Base-by-base conservation (phyloP, 2,329 filamentous ascomycete species). In the Aspergillus novofumigatus region DNA sequence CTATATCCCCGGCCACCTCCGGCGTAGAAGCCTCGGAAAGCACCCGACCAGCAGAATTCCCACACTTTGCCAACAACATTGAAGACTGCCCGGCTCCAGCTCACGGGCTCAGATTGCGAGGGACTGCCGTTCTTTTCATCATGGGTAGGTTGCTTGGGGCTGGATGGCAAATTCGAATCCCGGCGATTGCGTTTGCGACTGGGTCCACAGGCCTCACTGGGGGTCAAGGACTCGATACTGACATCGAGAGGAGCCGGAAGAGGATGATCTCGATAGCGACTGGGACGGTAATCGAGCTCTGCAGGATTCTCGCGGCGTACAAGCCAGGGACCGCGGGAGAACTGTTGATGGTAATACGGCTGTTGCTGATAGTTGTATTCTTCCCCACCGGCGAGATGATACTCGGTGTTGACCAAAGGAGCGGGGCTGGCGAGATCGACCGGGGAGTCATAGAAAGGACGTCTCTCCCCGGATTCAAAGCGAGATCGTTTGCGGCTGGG, bases 21-120 rank as follows among this genome's bases (percentile, higher is more conserved):
- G 11, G 92, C 91, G 60, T 92, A 87, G 72, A 97, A 97, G 0
- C 92, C 92, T 54, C 83, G 83, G 68, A 97, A 95, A 0, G 89
- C 84, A 25, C 70, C 78, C 3, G 78, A 72, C 71, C 80, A 90
- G 77, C 92, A 96, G 66, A 96, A 94, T 64, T 92, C 84, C 83
- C 91, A 92, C 0, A 96, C 86, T 67, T 88, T 93, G 20, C 90
- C 76, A 2, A 79, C 76, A 4, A 75, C 69, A 32, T 72, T 74
- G 49, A 78, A 72, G 6, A 79, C 73, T 1, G 76, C 67, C 35
- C 68, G 73, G 28, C 75, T 71, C 74, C 77, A 77, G 41, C 75
- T 71, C 28, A 67, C 56, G 28, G 64, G 61, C 11, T 58, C 60
- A 6, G 57, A 54, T 25, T 59, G 47, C 21, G 62, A 59, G 42